Base-by-base conservation (phyloP, 202 grass and related monocot genomes). In the Miscanthus sacchariflorus region DNA sequence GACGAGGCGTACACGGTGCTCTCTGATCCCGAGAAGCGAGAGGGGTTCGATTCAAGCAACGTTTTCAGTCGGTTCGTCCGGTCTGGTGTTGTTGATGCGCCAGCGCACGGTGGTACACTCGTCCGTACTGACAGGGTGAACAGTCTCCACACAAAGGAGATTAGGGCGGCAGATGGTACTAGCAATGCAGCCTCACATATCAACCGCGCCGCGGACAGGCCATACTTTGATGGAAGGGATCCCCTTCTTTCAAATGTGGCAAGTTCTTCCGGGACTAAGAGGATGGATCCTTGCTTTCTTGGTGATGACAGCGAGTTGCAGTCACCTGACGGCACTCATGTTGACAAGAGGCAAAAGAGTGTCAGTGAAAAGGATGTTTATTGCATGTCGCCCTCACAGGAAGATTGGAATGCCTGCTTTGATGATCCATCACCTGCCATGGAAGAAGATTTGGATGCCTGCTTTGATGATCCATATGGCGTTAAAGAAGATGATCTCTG, bases 1-100 rank as follows among this genome's bases (percentile, higher is more conserved):
- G 43, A 83, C 6, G 95, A 95, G 58, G 93, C 91, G 5, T 98
- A 87, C 59, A n/a, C n/a, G n/a, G 80, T 90, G 80, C 79, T 98
- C 0, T 95, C 85, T 63, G 91, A 90, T 83, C 89, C 89, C 0
- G 80, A 43, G 71, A 93, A 86, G 81, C 90, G 89, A 25, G 87
- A 75, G 6, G 30, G 5, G 35, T 90, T 93, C 59, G 73, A 93
- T 89, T 92, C 85, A 1, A 83, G 15, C 9, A 83, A 74, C 49
- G 68, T 23, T 50, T 84, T 67, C 23, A 19, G 12, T 49, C 25
- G 33, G 1, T 76, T 77, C 24, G 54, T 76, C 5, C 30, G 27
- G 52, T 33, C 68, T 0, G 70, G 68, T 58, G 72, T 68, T 21
- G 39, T 74, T 19, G 68, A 70, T 24, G 40, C 28, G 30, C 68